A percentile compares a stretch with the other conserved stretches of the same genome.
These are phyloP conservation scores for Curvularia spicifera DNA, from an alignment of 2,329 filamentous ascomycete species.

Conservation along the genomic window DNA sequence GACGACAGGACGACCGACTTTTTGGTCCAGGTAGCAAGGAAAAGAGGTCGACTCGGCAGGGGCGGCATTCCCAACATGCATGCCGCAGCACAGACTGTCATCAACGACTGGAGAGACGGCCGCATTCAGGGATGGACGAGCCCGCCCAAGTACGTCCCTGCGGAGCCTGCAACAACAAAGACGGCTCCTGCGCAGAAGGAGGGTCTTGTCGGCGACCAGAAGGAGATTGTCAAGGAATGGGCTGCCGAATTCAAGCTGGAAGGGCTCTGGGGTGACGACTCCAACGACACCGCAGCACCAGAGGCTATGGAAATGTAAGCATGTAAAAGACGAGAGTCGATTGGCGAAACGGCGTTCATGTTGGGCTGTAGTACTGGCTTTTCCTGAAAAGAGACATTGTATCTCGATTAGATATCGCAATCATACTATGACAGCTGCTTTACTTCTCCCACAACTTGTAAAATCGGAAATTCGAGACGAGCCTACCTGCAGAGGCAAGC, in stretches of 20 bases:
- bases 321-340: conserved; percentile 7
- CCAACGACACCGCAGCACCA: conserved; percentile 40
- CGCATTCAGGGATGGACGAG: conserved; percentile 92
- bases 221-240: conserved; percentile 91
- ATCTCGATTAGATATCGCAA: conserved; percentile 18
- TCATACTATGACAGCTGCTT: background rate
- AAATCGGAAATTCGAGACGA: too few species aligned
- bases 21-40: conserved; percentile 91
- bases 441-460: background rate
- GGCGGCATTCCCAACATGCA: conserved; percentile 89
- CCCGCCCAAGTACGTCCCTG: conserved; percentile 70
- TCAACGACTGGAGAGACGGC: conserved; percentile 96
- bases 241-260: conserved; percentile 94
- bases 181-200: conserved; percentile 43
- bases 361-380: conserved; percentile 2
- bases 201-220: conserved; percentile 64
- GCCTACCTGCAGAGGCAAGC: too few species aligned
- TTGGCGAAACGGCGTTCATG: conserved; percentile 21
- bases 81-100: conserved; percentile 87
- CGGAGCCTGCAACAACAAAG: conserved; percentile 50
- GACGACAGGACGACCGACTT: conserved; percentile 88
- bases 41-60: conserved; percentile 84
- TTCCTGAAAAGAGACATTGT: conserved; percentile 10
- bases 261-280: conserved; percentile 81
- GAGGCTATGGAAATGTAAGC: conserved; percentile 46